A percentile compares a stretch with the other conserved stretches of the same genome.
Conservation (phyloP, 495 filamentous ascomycete genomes). For the Amniculicola lignicola region DNA sequence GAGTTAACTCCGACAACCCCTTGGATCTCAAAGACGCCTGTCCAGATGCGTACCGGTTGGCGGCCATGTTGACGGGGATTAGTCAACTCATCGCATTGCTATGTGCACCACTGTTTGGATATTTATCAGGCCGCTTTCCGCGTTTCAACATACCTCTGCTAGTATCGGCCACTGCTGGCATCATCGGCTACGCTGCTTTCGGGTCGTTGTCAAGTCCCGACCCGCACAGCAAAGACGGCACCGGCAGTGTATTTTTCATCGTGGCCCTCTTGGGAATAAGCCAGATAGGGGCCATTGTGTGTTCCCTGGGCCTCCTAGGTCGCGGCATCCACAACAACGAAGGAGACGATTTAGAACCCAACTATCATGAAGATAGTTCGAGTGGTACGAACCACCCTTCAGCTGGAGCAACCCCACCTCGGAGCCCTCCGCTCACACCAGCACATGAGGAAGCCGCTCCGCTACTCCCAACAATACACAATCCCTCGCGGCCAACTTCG, state of each 20-base stretch:
- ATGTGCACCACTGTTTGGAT: slow-evolving; percentile 83
- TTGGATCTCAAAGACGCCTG: slow-evolving; percentile 76
- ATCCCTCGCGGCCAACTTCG: slow-evolving; percentile 4
- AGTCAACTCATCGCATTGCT: slow-evolving; percentile 84
- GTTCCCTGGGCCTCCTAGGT: slow-evolving; percentile 79
- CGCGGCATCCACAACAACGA: slow-evolving; percentile 61
- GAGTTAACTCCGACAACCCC: slow-evolving; percentile 42
- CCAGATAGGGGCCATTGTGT: slow-evolving; percentile 94
- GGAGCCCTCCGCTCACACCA: slow-evolving; percentile 18
- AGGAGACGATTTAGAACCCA: slow-evolving; percentile 44
- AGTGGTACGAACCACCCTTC: slow-evolving; percentile 8
- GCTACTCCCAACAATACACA: slow-evolving; percentile 17
- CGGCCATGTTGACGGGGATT: slow-evolving; percentile 78
- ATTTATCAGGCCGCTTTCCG: slow-evolving; percentile 59
- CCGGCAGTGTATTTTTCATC: slow-evolving; percentile 65
- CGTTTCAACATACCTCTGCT: slow-evolving; percentile 71
- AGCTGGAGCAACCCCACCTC: slow-evolving; percentile 22
- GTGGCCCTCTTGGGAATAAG: slow-evolving; percentile 78
- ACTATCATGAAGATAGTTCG: not conserved
- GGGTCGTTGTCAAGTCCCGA: slow-evolving; percentile 68
- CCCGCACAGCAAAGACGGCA: slow-evolving; percentile 58
- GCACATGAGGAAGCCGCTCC: slow-evolving; percentile 26
- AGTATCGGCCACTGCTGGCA: slow-evolving; percentile 64
- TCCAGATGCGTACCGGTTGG: slow-evolving; percentile 75
- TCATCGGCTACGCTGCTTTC: slow-evolving; percentile 72